Base-by-base conservation (phyloP, 768 basidiomycete species). In the Calocybe gangraenosa region DNA sequence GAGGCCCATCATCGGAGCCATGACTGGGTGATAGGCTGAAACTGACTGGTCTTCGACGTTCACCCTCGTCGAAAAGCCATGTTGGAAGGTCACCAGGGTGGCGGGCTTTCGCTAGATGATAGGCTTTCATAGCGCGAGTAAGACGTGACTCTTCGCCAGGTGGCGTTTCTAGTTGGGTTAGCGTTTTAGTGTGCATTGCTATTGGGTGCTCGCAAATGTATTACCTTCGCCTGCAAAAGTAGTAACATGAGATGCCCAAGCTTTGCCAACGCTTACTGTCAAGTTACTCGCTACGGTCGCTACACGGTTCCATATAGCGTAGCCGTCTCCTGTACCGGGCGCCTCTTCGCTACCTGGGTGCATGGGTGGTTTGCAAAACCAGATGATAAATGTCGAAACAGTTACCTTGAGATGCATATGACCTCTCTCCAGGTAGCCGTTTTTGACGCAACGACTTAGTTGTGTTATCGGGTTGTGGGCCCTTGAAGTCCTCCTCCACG, bases 71-170 rank as follows among this genome's bases (percentile, higher is more conserved):
- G 46, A 85, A 84, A 14, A 87, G 69, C 84, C 83, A 85, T 7
- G 69, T 63, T 8, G 84, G 82, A 15, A 86, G 70, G 55, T 84
- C 82, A 21, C 70, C 54, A 8, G 74, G 76, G 30, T 71, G 65
- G 19, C 70, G 70, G 17, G 81, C 82, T 58, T 81, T 80, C 20
- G 71, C 72, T 38, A 82, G 69, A 53, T 85, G 77, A 57, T 84
- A 85, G 0, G 78, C 75, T 57, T 82, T 83, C 79, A 85, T 76
- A 3, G 77, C 78, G n/a, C 72, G 72, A 3, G 73, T 74, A 25
- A 86, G 69, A 28, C 77, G 77, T 3, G 78, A 78, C 50, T 84
- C 83, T 36, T 72, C 65, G 20, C 79, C 81, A 8, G 70, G 67
- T 3, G 74, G 76, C 21, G 75, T 75, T 40, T 67, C 77, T 77